These are phyloP conservation scores for Paraphoma chrysanthemicola DNA, from an alignment of 2,329 filamentous ascomycete species.

Conservation along the genomic window DNA sequence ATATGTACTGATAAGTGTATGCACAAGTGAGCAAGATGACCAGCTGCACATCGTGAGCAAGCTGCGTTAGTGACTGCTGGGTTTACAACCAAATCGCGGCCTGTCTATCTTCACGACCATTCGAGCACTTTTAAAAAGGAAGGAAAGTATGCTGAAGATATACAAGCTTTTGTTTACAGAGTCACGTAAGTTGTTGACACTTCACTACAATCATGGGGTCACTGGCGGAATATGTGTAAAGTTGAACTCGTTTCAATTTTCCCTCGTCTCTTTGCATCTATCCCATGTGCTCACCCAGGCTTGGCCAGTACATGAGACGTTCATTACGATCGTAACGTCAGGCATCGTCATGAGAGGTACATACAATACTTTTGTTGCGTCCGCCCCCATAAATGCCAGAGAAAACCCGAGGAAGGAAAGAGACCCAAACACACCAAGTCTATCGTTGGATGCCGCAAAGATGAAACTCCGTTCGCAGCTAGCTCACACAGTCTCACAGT, in stretches of 20 bases:
- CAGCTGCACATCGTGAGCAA: too few species aligned
- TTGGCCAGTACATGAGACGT: conserved; percentile 28
- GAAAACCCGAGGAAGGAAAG: conserved; percentile 30
- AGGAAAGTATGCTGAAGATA: too few species aligned
- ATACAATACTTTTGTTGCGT: conserved; percentile 30
- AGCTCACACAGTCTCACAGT: conserved; percentile 24
- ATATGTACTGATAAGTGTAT: neutral
- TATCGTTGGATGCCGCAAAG: conserved; percentile 45
- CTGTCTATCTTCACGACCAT: neutral
- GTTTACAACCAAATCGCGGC: too few species aligned
- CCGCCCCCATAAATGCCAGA: conserved; percentile 30
- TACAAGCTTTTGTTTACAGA: too few species aligned
- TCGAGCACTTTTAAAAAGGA: too few species aligned
- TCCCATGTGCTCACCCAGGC: conserved; percentile 12
- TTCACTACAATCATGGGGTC: too few species aligned
- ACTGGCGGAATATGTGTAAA: neutral
- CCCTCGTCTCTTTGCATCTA: conserved; percentile 20
- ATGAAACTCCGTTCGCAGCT: conserved; percentile 38
- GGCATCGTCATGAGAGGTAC: conserved; percentile 39
- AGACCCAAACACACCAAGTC: conserved; percentile 43
- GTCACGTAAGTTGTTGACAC: too few species aligned
- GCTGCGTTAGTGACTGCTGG: too few species aligned
- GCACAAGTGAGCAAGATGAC: too few species aligned
- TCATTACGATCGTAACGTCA: conserved; percentile 34
- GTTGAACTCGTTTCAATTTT: conserved; percentile 24